Conservation (phyloP, 139 green algal genomes). For the Chlorokybus atmophyticus region DNA sequence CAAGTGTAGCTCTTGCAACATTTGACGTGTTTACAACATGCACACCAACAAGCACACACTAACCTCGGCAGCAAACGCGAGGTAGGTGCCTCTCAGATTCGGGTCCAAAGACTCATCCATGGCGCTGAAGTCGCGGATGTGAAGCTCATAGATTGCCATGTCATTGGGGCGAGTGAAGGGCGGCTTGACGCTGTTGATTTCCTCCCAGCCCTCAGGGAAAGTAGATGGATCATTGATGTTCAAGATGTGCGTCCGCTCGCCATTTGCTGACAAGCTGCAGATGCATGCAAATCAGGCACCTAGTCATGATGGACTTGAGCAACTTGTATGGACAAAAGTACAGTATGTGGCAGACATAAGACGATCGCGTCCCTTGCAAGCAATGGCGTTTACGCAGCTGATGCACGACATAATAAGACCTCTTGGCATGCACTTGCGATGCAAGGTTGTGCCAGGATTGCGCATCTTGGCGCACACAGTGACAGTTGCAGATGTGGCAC, state of each 20-base stretch:
- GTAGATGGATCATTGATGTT: slow-evolving; percentile 20
- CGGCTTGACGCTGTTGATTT: slow-evolving; percentile 10
- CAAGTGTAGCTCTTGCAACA: too few species aligned
- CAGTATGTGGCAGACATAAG: too few species aligned
- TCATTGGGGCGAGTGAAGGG: slow-evolving; percentile 42
- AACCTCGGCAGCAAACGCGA: slow-evolving; percentile 46
- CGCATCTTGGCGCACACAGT: too few species aligned
- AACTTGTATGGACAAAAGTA: too few species aligned
- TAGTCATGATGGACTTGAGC: too few species aligned
- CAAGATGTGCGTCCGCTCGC: slow-evolving; percentile 29
- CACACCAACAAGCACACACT: not conserved
- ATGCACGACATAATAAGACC: too few species aligned
- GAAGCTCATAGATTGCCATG: slow-evolving; percentile 76
- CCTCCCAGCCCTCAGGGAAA: slow-evolving; percentile 21
- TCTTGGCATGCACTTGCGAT: too few species aligned
- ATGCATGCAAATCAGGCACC: too few species aligned
- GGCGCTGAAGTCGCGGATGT: slow-evolving; percentile 79
- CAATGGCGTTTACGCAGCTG: too few species aligned
- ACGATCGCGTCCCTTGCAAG: too few species aligned
- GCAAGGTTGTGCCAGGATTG: too few species aligned
- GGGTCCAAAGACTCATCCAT: slow-evolving; percentile 46
- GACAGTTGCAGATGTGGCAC: not conserved
- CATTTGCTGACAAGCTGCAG: slow-evolving; percentile 45
- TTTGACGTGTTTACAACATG: too few species aligned
- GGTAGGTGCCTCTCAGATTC: slow-evolving; percentile 57